phyloP scores from a whole-genome alignment of 495 filamentous ascomycete species.

The Podospora conica region DNA sequence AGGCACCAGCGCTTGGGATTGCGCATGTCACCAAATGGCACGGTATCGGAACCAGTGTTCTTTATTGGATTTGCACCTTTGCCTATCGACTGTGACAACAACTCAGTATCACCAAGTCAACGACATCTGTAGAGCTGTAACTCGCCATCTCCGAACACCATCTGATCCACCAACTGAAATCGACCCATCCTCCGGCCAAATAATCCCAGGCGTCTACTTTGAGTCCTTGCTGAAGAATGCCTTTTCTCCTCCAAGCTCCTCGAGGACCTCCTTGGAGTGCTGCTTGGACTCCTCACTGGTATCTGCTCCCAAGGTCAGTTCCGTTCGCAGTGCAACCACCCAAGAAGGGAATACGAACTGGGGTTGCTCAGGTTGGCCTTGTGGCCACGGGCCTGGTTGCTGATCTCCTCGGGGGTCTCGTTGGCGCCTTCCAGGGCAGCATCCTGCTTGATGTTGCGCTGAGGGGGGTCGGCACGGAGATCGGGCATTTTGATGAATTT shows the following conservation, averaged over 20 bases:
- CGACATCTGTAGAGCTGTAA: too few relatives aligned
- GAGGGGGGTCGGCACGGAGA: slow-evolving; percentile 8
- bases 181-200: too few relatives aligned
- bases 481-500: slow-evolving; percentile 11
- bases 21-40: too few relatives aligned
- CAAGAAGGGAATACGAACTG: neutral
- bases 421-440: slow-evolving; percentile 11
- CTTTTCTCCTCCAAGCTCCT: slow-evolving; percentile 5
- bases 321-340: neutral
- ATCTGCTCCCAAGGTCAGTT: neutral
- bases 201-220: neutral
- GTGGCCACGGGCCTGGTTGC: slow-evolving; percentile 13
- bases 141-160: too few relatives aligned
- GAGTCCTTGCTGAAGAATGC: slow-evolving; percentile 8
- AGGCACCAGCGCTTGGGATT: too few relatives aligned
- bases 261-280: neutral
- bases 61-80: too few relatives aligned
- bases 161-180: too few relatives aligned
- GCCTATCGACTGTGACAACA: too few relatives aligned
- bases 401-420: slow-evolving; percentile 11
- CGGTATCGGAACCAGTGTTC: too few relatives aligned
- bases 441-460: slow-evolving; percentile 13
- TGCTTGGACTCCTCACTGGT: slow-evolving; percentile 7
- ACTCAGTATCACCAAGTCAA: too few relatives aligned
- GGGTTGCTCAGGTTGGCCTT: slow-evolving; percentile 14